phyloP scores from a whole-genome alignment of 1,284 basidiomycete genomes.

The Ustilago shanxiensis region DNA sequence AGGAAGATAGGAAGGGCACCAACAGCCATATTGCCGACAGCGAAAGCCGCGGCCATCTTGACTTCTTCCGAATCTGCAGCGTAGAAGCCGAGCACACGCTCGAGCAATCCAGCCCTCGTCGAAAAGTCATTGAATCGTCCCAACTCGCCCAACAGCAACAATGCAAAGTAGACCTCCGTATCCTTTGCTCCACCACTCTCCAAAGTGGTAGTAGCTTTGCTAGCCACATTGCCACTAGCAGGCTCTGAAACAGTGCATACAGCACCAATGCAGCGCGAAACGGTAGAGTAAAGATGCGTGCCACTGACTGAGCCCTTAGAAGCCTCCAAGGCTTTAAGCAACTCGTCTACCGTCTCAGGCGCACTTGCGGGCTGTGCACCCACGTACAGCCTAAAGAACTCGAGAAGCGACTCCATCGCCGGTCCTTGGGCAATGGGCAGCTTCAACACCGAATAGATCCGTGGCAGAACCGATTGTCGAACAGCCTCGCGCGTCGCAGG shows the following conservation, averaged over 20 bases:
- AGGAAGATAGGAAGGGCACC: conserved; percentile 88
- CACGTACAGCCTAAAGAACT: conserved; percentile 85
- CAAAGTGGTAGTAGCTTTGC: conserved; percentile 28
- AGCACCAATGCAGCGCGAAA: conserved; percentile 62
- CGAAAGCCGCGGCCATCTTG: conserved; percentile 60
- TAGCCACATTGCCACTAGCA: conserved; percentile 37
- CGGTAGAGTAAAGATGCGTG: conserved; percentile 52
- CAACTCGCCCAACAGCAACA: conserved; percentile 61
- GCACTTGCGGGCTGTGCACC: conserved; percentile 76
- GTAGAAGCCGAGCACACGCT: conserved; percentile 54
- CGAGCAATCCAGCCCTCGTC: conserved; percentile 19
- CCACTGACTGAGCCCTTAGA: conserved; percentile 32
- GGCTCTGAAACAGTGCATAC: conserved; percentile 42
- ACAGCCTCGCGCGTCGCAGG: conserved; percentile 35
- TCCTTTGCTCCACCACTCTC: conserved; percentile 41
- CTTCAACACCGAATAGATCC: conserved; percentile 80
- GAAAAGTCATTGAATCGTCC: conserved; percentile 59
- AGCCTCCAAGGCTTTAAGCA: conserved; percentile 38
- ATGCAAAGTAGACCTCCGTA: conserved; percentile 51
- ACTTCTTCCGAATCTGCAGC: conserved; percentile 56
- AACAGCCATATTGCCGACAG: conserved; percentile 88
- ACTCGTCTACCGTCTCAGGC: conserved; percentile 36
- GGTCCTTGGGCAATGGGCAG: conserved; percentile 81
- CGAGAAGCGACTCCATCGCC: conserved; percentile 82
- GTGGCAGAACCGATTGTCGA: conserved; percentile 73